Evolutionary conservation across 768 basidiomycete species (phyloP), one percentile per base, ranked within the genome.

Genomic region (Lentinula edodes): DNA sequence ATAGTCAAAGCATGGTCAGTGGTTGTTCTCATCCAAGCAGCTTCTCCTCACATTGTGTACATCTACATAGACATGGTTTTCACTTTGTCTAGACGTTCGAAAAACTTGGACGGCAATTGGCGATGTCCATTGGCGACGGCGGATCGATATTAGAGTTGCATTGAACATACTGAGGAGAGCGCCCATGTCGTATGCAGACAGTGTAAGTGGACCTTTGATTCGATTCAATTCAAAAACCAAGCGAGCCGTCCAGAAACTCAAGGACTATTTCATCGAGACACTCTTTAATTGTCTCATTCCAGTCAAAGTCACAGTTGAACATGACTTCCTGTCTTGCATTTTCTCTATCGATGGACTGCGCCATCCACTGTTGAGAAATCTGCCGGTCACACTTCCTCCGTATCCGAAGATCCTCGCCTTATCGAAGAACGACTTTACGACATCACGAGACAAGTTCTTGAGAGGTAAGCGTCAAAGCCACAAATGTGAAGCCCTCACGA

Each of bases 301-400:
- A 1, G 70, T 73, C 32, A 71, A 76, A 52, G 64, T 79, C 23
- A 80, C 79, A 0, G 75, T 83, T 28, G 88, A 89, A 68, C 81
- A 82, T 60, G 79, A 86, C 62, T 91, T 84, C 62, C 69, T 82
- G 9, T 74, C 81, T 2, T 67, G 80, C 32, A 66, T 92, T n/a
- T 73, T 91, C 38, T 79, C 82, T 8, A 74, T 86, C n/a, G 86
- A 85, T 60, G 76, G 78, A 41, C 68, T 82, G 9, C 79, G 74
- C 9, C 86, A 91, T 69, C 78, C 82, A 4, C 69, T 86, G 6
- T 68, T 87, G 42, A 71, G 64, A 16, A 73, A 67, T 16, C 64
- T 77, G n/a, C 67, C 74, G 6, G 53, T 54, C 1, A 20, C 23
- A 43, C 9, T 67, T 69, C 42, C 64, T 68, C 2, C 66, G 63